Conservation (phyloP, 176 grass and related monocot genomes). For the Aechmea fasciata region DNA sequence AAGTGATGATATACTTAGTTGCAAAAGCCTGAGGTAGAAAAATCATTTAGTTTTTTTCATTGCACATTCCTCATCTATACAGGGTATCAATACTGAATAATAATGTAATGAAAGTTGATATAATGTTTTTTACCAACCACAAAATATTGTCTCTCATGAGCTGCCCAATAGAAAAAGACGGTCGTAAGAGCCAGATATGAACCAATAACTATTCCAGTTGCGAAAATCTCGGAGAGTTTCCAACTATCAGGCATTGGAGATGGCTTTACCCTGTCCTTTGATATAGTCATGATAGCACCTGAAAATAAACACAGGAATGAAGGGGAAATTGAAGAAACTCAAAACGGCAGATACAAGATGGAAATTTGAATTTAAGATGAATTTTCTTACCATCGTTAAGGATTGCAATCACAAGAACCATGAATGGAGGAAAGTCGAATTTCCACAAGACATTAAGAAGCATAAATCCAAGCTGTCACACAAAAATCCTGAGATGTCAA, state of each 20-base stretch:
- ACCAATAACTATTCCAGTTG: slow-evolving; percentile 46
- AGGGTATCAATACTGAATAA: not conserved
- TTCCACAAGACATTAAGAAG: slow-evolving; percentile 39
- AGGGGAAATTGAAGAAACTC: not conserved
- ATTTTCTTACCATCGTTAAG: slow-evolving; percentile 48
- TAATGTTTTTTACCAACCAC: slow-evolving; percentile 17
- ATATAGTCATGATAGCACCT: slow-evolving; percentile 66
- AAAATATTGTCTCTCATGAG: slow-evolving; percentile 33
- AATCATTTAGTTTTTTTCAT: not conserved
- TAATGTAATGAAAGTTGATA: slow-evolving; percentile 9
- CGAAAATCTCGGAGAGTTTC: slow-evolving; percentile 58
- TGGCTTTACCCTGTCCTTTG: slow-evolving; percentile 57
- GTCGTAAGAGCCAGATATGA: slow-evolving; percentile 50
- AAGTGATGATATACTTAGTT: not conserved
- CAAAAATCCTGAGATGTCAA: slow-evolving; percentile 7
- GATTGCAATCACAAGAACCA: slow-evolving; percentile 57
- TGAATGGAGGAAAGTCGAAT: slow-evolving; percentile 48
- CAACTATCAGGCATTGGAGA: slow-evolving; percentile 54
- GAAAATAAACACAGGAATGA: slow-evolving; percentile 5
- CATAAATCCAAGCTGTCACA: slow-evolving; percentile 47
- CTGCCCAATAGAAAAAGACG: slow-evolving; percentile 42
- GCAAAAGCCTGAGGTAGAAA: not conserved
- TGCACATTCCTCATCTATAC: not conserved
- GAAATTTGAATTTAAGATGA: not conserved
- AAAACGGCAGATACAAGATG: not conserved